Conservation (phyloP, 1,284 basidiomycete genomes). For the Grifola frondosa region DNA sequence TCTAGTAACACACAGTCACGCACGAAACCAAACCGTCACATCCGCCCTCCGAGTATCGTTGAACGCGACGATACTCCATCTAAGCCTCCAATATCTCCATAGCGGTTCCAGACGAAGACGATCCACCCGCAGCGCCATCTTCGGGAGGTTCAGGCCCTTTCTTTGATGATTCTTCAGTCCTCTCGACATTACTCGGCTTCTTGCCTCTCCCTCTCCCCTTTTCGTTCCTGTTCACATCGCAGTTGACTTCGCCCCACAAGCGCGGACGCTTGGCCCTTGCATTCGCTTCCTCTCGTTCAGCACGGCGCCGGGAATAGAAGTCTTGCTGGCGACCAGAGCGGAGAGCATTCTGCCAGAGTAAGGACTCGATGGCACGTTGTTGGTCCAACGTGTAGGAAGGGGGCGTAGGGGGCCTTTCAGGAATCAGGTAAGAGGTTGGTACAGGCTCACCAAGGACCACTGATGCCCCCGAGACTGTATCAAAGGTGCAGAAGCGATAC, state of each 20-base stretch:
- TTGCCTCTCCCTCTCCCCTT: neutral
- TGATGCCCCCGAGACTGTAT: no score
- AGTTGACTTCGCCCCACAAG: neutral
- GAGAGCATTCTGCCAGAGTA: neutral
- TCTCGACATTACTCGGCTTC: neutral
- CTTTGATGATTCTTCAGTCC: neutral
- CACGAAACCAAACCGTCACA: slow-evolving; percentile 1
- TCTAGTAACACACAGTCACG: no score
- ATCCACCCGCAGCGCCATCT: no score
- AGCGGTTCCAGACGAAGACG: no score
- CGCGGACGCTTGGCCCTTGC: no score
- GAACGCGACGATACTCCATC: neutral
- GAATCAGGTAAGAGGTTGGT: no score
- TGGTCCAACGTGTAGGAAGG: neutral
- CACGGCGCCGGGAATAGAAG: neutral
- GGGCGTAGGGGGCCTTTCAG: no score
- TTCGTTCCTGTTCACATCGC: no score
- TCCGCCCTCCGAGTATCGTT: slow-evolving; percentile 4
- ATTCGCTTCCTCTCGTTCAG: no score
- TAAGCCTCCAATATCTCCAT: no score
- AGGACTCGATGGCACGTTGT: neutral
- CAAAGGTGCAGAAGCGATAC: slow-evolving; percentile 1
- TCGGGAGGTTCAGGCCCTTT: neutral
- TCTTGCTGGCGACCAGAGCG: neutral
- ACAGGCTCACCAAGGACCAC: neutral